phyloP scores from a whole-genome alignment of 2,329 filamentous ascomycete genomes.

The Aspergillus candidus region DNA sequence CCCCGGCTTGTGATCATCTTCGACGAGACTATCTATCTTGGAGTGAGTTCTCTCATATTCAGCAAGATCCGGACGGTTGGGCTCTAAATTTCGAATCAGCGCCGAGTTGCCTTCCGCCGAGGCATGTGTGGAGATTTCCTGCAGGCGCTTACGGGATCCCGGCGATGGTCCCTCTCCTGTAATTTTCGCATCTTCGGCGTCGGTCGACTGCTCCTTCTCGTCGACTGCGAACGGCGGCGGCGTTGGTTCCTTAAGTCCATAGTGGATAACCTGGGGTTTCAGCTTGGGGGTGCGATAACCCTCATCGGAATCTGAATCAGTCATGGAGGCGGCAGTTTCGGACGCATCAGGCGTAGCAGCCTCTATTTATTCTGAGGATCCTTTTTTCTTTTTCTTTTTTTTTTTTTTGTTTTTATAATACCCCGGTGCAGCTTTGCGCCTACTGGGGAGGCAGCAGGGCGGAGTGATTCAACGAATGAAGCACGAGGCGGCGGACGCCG shows the following conservation, averaged over 20 bases:
- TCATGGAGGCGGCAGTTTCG: constrained; percentile 28
- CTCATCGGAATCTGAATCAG: constrained; percentile 39
- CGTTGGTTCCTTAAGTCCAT: constrained; percentile 19
- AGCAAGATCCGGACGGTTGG: constrained; percentile 61
- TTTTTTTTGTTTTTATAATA: background rate
- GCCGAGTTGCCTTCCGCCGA: constrained; percentile 56
- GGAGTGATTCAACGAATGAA: too few relatives aligned
- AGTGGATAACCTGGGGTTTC: constrained; percentile 25
- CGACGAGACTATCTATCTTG: constrained; percentile 13
- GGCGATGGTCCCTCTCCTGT: constrained; percentile 25
- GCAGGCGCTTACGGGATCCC: constrained; percentile 33
- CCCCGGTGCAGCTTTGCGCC: too few relatives aligned
- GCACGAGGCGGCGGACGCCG: too few relatives aligned
- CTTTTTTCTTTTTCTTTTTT: constrained; percentile 3
- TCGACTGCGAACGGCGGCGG: constrained; percentile 31
- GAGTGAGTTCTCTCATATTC: constrained; percentile 48
- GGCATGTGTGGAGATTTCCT: constrained; percentile 22
- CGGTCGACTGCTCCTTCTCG: constrained; percentile 12
- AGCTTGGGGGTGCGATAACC: constrained; percentile 34
- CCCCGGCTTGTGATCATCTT: constrained; percentile 36
- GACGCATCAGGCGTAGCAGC: constrained; percentile 24
- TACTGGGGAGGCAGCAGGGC: too few relatives aligned
- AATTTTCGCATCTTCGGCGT: constrained; percentile 17
- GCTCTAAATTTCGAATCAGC: constrained; percentile 59
- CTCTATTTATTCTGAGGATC: constrained; percentile 1